Evolutionary conservation across 2,329 filamentous ascomycete genomes (phyloP), one percentile per base, ranked within the genome.

Genomic region (Epichloe gansuensis): DNA sequence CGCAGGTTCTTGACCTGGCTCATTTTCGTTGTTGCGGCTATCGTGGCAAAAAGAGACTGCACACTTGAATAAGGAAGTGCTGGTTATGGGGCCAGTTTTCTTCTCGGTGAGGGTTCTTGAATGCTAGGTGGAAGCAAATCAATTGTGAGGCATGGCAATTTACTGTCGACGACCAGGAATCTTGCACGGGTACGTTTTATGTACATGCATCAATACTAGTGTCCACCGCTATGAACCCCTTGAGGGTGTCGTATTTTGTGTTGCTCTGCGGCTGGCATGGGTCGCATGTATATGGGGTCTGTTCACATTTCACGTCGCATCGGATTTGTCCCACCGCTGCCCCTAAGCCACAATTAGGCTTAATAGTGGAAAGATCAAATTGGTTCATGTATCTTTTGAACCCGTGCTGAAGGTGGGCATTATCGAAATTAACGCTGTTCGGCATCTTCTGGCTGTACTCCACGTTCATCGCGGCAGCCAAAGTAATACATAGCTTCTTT

Each of bases 1-100:
- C 84, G 77, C 58, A 90, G 79, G 70, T 86, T 87, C 71, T 76
- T 83, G 63, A 87, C 84, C 63, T 78, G 81, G 63, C 81, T 82
- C 78, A 81, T 82, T 17, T 45, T 51, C 11, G 43, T 25, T 8
- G 15, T 48, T 13, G 23, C 27, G 15, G 31, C 31, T 31, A 34
- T n/a, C n/a, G 21, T 36, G 6, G 15, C 15, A n/a, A 17, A 12
- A 21, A 25, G 25, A 41, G 4, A 15, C 13, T 34, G 21, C 23
- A 45, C 15, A 34, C 35, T 40, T 13, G 13, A 43, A 23, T 12
- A 13, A 52, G 45, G 34, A 39, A 38, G 15, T 5, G 3, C 8
- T 15, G 15, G 9, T 13, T 39, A 7, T 15, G 5, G 21, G n/a
- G 17, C 34, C 3, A 27, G 25, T n/a, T 7, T n/a, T 34, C 12